Base-by-base conservation (phyloP, 1,284 basidiomycete species). In the Volvariella surrecta region DNA sequence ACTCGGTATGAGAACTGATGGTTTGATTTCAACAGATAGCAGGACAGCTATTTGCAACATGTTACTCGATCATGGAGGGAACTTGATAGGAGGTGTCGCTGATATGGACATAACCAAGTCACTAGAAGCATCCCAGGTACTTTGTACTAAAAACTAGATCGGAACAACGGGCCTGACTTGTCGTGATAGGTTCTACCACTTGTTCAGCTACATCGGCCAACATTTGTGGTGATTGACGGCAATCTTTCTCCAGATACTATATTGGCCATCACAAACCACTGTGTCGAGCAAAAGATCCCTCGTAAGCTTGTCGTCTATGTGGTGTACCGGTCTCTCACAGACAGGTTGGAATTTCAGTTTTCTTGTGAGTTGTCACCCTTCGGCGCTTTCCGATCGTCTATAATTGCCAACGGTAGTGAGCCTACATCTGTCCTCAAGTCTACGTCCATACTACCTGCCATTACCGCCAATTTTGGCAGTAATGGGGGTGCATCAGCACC, bases 351-450 rank as follows among this genome's bases (percentile, higher is more conserved):
- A 17, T 35, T 40, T 4, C 46, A 82, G 80, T 69, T 17, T 74
- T 84, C 55, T 84, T 78, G 80, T 83, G 56, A 52, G 78, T 64
- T 7, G 18, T n/a, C 15, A 19, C 8, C 34, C 34, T 16, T 4
- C 15, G 34, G 6, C 34, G 6, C 15, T 35, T 6, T 15, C 34
- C 11, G 24, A 11, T 28, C 24, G 11, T 11, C 6, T 28, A 6
- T 28, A 28, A 6, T 28, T 45, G 34, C 45, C 31, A 40, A 35
- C 32, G 43, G 15, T 48, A 84, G 82, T 53, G 82, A 98, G 62
- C 93, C 94, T 1, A 98, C 94, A 0, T 95, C 92, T 0, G 71
- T 86, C 8, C 64, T 73, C 22, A 98, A 97, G 63, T 82, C 87
- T 2, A 66, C 69, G 1, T 67, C 72, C 2, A 76, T 97, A 37